Conservation (phyloP, 441 rosid genomes). For the Gossypium schwendimanii region DNA sequence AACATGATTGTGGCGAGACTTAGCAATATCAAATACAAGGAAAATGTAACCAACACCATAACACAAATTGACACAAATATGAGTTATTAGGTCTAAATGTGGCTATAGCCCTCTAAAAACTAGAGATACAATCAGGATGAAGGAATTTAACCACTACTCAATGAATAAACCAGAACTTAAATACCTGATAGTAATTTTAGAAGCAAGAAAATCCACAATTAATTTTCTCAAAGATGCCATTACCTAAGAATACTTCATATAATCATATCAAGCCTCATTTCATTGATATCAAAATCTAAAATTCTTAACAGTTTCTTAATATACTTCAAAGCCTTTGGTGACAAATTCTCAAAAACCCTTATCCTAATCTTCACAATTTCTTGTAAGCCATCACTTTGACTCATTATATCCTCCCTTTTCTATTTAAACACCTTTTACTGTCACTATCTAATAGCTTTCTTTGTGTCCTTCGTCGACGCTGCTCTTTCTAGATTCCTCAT, state of each 20-base stretch:
- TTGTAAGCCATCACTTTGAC: constrained; percentile 23
- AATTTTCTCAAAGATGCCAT: not conserved
- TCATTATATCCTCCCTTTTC: constrained; percentile 22
- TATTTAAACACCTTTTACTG: constrained; percentile 21
- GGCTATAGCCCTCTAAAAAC: not conserved
- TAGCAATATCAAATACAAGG: not conserved
- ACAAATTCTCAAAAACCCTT: constrained; percentile 52
- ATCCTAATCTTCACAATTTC: constrained; percentile 43
- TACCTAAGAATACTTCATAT: not conserved
- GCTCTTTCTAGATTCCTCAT: constrained; percentile 53
- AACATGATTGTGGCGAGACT: not conserved
- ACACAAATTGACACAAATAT: no score
- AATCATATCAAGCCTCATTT: not conserved
- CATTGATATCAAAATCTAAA: not conserved
- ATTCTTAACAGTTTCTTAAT: constrained; percentile 46
- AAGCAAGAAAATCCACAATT: not conserved
- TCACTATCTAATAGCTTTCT: constrained; percentile 2
- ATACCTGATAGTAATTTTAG: not conserved
- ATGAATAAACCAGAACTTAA: not conserved
- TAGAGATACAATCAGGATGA: not conserved
- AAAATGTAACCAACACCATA: not conserved
- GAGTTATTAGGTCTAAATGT: not conserved
- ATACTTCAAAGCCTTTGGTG: constrained; percentile 55
- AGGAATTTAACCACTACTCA: not conserved
- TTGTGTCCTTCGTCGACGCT: constrained; percentile 9